Evolutionary conservation across 2,329 filamentous ascomycete genomes (phyloP), one percentile per base, ranked within the genome.

Genomic region (Ambrosiella xylebori): DNA sequence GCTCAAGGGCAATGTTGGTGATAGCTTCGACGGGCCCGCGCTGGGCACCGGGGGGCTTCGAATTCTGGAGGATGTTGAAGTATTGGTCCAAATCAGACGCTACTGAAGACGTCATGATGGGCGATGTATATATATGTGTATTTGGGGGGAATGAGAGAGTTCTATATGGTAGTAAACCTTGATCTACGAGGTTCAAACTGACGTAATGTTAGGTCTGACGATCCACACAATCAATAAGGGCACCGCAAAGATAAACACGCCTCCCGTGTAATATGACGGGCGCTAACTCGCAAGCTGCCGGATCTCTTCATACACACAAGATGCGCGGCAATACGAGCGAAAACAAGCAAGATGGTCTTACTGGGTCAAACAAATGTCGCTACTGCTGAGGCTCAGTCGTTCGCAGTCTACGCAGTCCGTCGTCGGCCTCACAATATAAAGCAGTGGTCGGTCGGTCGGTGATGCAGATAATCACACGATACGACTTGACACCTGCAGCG

Each of bases 21-120:
- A 98, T 82, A 68, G 82, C 82, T 65, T 80, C 81, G 71, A 98
- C 95, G 73, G 93, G 91, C 64, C 88, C 88, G 65, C 89, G 90
- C 62, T 90, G 95, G 60, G 96, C 89, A 68, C 93, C 93, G 57
- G 93, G 93, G 50, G 93, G 85, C 73, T 95, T 97, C 68, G 96
- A 77, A 64, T 79, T 78, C 67, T 91, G 85, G 83, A 98, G 90
- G 67, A 86, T 90, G 75, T 93, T 88, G 68, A 98, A 81, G 71
- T 86, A 85, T 67, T 82, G 78, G 73, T 95, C 91, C 73, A 98
- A 76, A 71, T 97, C 90, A 74, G 86, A 82, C 80, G 52, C 52
- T 49, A 56, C 54, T 45, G 52, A 27, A 27, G 51, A 54, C 55
- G 55, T 57, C 55, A 50, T 57, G 36, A 19, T 57, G 47, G 47